A percentile compares a stretch with the other conserved stretches of the same genome.
Conservation (phyloP, 2,329 filamentous ascomycete genomes). For the Fusarium equiseti region DNA sequence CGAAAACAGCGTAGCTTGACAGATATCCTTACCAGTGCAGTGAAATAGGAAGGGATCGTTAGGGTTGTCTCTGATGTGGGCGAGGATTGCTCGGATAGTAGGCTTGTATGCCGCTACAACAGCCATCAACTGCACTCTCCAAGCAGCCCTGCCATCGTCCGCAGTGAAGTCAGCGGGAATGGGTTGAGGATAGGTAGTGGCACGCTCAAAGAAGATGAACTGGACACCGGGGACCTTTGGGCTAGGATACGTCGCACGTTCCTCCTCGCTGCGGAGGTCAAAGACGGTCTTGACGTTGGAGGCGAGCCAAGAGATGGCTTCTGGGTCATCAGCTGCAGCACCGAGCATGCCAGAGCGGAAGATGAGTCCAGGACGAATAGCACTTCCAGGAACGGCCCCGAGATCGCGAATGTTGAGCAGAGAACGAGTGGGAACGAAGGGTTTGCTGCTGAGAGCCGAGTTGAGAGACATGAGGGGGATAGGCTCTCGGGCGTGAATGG, state of each 20-base stretch:
- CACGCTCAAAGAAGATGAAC: conserved; percentile 58
- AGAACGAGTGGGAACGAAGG: conserved; percentile 60
- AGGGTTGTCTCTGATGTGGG: conserved; percentile 61
- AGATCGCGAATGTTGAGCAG: conserved; percentile 67
- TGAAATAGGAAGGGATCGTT: conserved; percentile 63
- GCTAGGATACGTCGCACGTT: conserved; percentile 59
- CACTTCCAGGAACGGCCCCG: conserved; percentile 58
- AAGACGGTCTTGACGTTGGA: conserved; percentile 60
- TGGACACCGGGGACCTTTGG: conserved; percentile 59
- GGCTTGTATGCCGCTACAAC: conserved; percentile 58
- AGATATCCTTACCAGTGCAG: conserved; percentile 61
- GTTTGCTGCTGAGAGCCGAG: conserved; percentile 55
- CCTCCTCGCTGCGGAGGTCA: conserved; percentile 62
- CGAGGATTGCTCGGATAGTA: conserved; percentile 59
- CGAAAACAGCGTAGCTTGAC: background rate
- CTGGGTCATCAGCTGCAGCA: conserved; percentile 46
- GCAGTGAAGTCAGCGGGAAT: conserved; percentile 58
- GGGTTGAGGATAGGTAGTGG: conserved; percentile 52
- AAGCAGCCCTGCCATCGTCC: conserved; percentile 59
- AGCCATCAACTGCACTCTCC: conserved; percentile 61
- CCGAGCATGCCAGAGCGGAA: conserved; percentile 63
- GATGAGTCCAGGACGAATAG: conserved; percentile 56
- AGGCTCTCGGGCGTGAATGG: conserved; percentile 56
- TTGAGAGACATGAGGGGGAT: conserved; percentile 55
- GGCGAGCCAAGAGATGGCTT: conserved; percentile 53